phyloP scores from a whole-genome alignment of 169 alveolate genomes.

The Plasmodium gonderi region DNA sequence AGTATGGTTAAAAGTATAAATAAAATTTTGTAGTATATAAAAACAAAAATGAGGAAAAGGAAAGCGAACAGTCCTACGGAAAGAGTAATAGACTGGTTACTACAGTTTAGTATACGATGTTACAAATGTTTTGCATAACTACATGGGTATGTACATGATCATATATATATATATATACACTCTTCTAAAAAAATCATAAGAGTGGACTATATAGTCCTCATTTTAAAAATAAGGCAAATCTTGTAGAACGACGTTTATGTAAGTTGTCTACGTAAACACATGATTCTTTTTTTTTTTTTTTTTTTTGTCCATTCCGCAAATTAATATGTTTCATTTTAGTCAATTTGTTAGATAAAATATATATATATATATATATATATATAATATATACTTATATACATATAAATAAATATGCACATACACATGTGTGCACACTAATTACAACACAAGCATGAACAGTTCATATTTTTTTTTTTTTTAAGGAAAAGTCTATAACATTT shows the following conservation, averaged over 20 bases:
- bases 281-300: background rate
- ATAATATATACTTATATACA: background rate
- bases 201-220: too few species aligned
- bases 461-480: slow-evolving; percentile 37
- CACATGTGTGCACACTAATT: slow-evolving; percentile 20
- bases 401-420: background rate
- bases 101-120: background rate
- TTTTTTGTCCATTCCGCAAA: background rate
- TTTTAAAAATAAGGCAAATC: background rate
- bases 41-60: background rate
- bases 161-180: background rate
- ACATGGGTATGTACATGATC: background rate
- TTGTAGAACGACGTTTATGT: background rate
- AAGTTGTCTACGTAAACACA: background rate
- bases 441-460: slow-evolving; percentile 46
- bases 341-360: background rate
- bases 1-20: background rate
- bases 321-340: background rate
- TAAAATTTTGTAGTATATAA: background rate
- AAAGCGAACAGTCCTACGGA: background rate
- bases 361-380: background rate
- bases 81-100: background rate
- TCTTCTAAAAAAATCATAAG: too few species aligned
- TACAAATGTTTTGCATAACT: background rate
- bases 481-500: slow-evolving; percentile 29